phyloP scores from a whole-genome alignment of 2,329 filamentous ascomycete species.

The Trichoderma arundinaceum region DNA sequence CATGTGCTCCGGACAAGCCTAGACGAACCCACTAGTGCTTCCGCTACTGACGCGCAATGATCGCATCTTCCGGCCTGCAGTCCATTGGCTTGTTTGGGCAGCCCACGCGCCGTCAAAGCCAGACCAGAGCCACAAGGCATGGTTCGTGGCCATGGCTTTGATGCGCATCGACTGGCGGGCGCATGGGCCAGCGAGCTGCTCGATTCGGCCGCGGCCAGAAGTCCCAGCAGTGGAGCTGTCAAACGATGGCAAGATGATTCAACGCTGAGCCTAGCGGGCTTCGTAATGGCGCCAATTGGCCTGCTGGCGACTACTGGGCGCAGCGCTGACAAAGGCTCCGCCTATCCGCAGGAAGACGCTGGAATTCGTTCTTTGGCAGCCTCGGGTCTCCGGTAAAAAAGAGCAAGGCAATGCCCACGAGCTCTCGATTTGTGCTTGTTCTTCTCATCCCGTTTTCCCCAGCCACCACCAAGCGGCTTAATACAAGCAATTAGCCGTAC shows the following conservation, averaged over 20 bases:
- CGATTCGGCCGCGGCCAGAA: not conserved
- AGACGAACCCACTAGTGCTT: conserved; percentile 2
- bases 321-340: conserved; percentile 31
- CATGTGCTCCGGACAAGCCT: not conserved
- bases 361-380: not conserved
- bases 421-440: not conserved
- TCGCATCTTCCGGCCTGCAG: conserved; percentile 11
- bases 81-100: conserved; percentile 18
- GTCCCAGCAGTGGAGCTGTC: conserved; percentile 12
- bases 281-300: conserved; percentile 17
- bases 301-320: conserved; percentile 6
- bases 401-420: not conserved
- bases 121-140: not conserved
- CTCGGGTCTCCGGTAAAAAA: not conserved
- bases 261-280: conserved; percentile 1
- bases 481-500: conserved; percentile 13
- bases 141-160: conserved; percentile 19
- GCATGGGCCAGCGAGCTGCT: conserved; percentile 19
- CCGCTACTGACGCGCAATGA: conserved; percentile 24
- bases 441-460: not conserved
- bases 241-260: conserved; percentile 2
- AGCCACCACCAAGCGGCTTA: not conserved
- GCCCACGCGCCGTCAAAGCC: not conserved
- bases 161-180: conserved; percentile 24
- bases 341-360: conserved; percentile 19